phyloP scores from a whole-genome alignment of 1,284 basidiomycete genomes.

The Clitocybe nebularis region DNA sequence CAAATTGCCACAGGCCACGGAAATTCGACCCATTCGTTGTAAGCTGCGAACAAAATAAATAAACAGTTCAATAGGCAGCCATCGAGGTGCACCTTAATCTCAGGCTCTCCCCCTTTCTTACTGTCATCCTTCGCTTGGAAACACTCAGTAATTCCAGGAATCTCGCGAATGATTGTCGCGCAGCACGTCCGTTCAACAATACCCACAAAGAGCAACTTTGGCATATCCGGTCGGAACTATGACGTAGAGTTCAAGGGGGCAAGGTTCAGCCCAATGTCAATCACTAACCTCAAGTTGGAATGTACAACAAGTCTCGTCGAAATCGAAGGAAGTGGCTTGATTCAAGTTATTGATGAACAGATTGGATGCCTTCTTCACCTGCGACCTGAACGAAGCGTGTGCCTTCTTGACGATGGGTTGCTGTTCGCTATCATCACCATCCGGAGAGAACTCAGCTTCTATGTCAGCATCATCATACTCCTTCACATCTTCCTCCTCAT shows the following conservation, averaged over 20 bases:
- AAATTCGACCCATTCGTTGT: constrained; percentile 93
- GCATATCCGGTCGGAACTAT: constrained; percentile 69
- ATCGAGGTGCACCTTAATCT: constrained; percentile 44
- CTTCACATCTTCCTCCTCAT: constrained; percentile 39
- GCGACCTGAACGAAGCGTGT: constrained; percentile 33
- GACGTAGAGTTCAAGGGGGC: constrained; percentile 5
- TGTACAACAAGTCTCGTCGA: constrained; percentile 69
- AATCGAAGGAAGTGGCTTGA: constrained; percentile 71
- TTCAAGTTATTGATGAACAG: constrained; percentile 51
- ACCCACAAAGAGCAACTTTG: constrained; percentile 89
- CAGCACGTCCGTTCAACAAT: constrained; percentile 85
- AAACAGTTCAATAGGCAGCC: constrained; percentile 3
- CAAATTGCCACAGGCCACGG: constrained; percentile 87
- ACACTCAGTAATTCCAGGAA: constrained; percentile 81
- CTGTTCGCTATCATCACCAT: constrained; percentile 36
- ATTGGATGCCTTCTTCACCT: constrained; percentile 43
- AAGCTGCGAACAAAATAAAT: constrained; percentile 40
- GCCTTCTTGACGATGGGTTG: constrained; percentile 24
- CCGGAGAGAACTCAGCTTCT: constrained; percentile 63
- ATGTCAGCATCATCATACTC: constrained; percentile 51
- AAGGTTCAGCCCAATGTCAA: background rate
- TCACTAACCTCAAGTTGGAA: constrained; percentile 78
- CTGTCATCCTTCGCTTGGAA: constrained; percentile 65
- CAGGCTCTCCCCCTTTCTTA: constrained; percentile 42
- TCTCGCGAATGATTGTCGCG: constrained; percentile 83